Evolutionary conservation across 192 early-diverging fungal species (phyloP), one percentile per base, ranked within the genome.

Genomic region (Backusella tarrabulga): DNA sequence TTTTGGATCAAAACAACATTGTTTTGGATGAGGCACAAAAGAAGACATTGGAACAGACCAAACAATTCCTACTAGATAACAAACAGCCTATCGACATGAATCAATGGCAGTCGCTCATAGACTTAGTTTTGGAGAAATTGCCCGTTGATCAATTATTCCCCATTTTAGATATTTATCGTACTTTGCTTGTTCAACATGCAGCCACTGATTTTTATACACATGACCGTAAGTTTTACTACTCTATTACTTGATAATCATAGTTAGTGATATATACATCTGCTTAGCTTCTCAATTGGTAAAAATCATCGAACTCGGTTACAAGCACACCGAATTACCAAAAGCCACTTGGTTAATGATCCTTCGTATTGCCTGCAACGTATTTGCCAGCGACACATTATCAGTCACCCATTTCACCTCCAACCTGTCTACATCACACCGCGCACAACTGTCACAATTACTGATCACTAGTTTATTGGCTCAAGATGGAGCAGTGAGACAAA

Each of bases 291-390:
- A 74, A 40, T 35, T 77, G 14, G 68, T 35, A 46, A 68, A 71
- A 15, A 67, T 72, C 17, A 29, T 73, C 19, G 67, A 68, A 7
- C 52, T 74, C 12, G 79, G 67, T 15, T 71, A 77, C 35, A 46
- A 7, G 7, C 26, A 73, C n/a, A 38, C 60, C 14, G 23, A 82
- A 8, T 54, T 84, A 2, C 79, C 88, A 12, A 91, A 90, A 77
- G 75, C 89, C 1, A 80, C 88, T 12, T 78, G 82, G 1, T 60
- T 91, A 3, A 91, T 91, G 88, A 83, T 85, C 4, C 84, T 92
- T n/a, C 86, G 91, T 3, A 54, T 94, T 69, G 89, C 88, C 67
- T 91, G 90, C 81, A 93, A 92, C 77, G 54, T 88, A 9, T 91
- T 91, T 72, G 56, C 87, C 34, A 79, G 81, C 50, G 75, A 80